Evolutionary conservation across 2,329 filamentous ascomycete genomes (phyloP).

Genomic region (Neocucurbitaria cava): DNA sequence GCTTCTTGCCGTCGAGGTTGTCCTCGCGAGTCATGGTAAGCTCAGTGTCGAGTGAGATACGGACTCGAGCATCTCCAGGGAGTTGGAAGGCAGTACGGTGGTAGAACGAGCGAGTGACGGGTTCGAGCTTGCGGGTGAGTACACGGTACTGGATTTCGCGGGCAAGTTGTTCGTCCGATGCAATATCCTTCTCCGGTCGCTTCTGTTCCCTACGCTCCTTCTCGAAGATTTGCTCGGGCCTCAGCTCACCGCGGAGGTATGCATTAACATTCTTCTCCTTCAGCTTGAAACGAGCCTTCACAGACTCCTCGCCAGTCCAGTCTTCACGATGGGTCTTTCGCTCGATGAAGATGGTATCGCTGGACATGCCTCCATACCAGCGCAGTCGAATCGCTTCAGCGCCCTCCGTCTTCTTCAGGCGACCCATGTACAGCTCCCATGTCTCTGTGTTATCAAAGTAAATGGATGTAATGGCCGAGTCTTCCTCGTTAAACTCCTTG

Average conservation of each 20-base stretch:
- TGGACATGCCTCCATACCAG: slow-evolving; percentile 98
- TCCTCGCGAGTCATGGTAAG: slow-evolving; percentile 95
- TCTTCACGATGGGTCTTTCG: slow-evolving; percentile 98
- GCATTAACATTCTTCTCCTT: slow-evolving; percentile 98
- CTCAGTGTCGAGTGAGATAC: slow-evolving; percentile 96
- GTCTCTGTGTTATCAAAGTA: slow-evolving; percentile 96
- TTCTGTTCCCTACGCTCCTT: slow-evolving; percentile 96
- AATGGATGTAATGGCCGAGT: slow-evolving; percentile 96
- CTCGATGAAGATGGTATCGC: slow-evolving; percentile 94
- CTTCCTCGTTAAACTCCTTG: slow-evolving; percentile 91
- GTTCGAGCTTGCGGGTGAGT: slow-evolving; percentile 82
- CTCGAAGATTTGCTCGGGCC: slow-evolving; percentile 89
- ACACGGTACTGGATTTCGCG: slow-evolving; percentile 93
- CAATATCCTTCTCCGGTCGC: slow-evolving; percentile 90
- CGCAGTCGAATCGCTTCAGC: slow-evolving; percentile 94
- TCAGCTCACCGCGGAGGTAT: slow-evolving; percentile 83
- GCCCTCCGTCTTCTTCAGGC: slow-evolving; percentile 96
- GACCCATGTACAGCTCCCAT: slow-evolving; percentile 93
- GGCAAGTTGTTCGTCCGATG: slow-evolving; percentile 87
- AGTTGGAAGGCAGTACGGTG: slow-evolving; percentile 98
- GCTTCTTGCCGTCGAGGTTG: slow-evolving; percentile 80
- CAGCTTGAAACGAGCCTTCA: slow-evolving; percentile 92
- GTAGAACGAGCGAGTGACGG: slow-evolving; percentile 95
- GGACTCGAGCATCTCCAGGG: slow-evolving; percentile 92
- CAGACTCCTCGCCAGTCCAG: slow-evolving; percentile 98